These are phyloP conservation scores for Golubevia pallescens DNA, from an alignment of 1,284 basidiomycete genomes.

Conservation along the genomic window DNA sequence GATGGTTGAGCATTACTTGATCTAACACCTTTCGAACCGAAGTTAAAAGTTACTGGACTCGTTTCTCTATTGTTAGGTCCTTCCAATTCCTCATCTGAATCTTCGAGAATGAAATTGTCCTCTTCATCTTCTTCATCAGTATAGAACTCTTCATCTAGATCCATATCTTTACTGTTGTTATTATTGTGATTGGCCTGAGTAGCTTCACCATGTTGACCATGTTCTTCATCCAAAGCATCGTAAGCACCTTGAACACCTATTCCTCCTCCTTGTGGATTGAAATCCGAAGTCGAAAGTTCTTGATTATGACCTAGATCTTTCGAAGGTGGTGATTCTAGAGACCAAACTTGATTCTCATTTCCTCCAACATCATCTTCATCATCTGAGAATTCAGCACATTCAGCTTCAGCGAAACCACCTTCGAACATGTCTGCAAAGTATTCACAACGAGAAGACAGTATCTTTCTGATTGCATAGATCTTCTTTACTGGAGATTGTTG, in stretches of 20 bases:
- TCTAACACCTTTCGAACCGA: no score
- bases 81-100: conserved; percentile 49
- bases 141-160: background rate
- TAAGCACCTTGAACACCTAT: conserved; percentile 7
- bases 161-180: no score
- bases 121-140: conserved; percentile 10
- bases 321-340: conserved; percentile 3
- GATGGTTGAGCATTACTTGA: no score
- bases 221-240: background rate
- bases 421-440: conserved; percentile 56
- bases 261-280: no score
- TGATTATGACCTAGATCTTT: background rate
- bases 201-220: no score
- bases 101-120: conserved; percentile 24
- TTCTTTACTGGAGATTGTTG: no score
- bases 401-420: conserved; percentile 45
- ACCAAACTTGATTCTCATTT: background rate
- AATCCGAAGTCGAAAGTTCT: background rate
- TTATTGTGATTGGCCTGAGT: no score
- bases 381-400: conserved; percentile 26
- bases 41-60: no score
- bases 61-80: background rate
- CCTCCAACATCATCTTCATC: conserved; percentile 14
- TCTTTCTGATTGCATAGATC: conserved; percentile 55
- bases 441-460: conserved; percentile 40